These are phyloP conservation scores for Rugosomyces carneus DNA, from an alignment of 1,284 basidiomycete species.

Conservation along the genomic window DNA sequence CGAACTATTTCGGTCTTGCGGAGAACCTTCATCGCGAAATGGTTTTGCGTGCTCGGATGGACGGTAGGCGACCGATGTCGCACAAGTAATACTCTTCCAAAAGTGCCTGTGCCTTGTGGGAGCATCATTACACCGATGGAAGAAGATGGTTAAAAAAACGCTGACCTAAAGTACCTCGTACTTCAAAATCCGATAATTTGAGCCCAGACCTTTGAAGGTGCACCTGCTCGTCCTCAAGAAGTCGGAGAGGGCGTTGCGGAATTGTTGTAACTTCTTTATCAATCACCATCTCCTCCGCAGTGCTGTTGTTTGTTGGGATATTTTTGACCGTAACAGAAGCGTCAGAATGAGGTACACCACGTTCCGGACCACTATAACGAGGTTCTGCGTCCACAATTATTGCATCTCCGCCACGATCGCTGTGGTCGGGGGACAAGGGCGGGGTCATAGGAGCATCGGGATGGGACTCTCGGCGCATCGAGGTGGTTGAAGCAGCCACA, in stretches of 20 bases:
- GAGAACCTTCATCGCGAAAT: slow-evolving; percentile 92
- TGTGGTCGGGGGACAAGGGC: slow-evolving; percentile 50
- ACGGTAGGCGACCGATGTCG: slow-evolving; percentile 48
- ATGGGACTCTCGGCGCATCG: slow-evolving; percentile 21
- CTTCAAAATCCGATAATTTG: slow-evolving; percentile 72
- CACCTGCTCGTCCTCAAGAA: slow-evolving; percentile 63
- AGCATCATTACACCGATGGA: not conserved
- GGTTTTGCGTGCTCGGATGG: slow-evolving; percentile 46
- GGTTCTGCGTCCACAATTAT: slow-evolving; percentile 28
- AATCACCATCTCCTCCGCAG: slow-evolving; percentile 20
- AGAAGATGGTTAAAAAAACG: slow-evolving; percentile 9
- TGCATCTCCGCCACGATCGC: slow-evolving; percentile 25
- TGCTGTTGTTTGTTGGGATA: slow-evolving; percentile 10
- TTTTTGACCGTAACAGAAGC: slow-evolving; percentile 6
- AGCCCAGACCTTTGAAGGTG: slow-evolving; percentile 55
- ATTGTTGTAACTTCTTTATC: slow-evolving; percentile 18
- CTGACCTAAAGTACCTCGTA: slow-evolving; percentile 71
- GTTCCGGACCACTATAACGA: slow-evolving; percentile 22
- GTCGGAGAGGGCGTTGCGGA: slow-evolving; percentile 42
- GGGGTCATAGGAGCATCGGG: slow-evolving; percentile 48
- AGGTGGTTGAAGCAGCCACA: slow-evolving; percentile 13
- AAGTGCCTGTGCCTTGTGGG: slow-evolving; percentile 81
- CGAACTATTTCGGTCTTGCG: slow-evolving; percentile 91
- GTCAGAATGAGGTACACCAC: slow-evolving; percentile 12
- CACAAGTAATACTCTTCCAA: slow-evolving; percentile 87